Evolutionary conservation across 2,329 filamentous ascomycete species (phyloP), one percentile per base, ranked within the genome.

Genomic region (Chrysoporthe cubensis): DNA sequence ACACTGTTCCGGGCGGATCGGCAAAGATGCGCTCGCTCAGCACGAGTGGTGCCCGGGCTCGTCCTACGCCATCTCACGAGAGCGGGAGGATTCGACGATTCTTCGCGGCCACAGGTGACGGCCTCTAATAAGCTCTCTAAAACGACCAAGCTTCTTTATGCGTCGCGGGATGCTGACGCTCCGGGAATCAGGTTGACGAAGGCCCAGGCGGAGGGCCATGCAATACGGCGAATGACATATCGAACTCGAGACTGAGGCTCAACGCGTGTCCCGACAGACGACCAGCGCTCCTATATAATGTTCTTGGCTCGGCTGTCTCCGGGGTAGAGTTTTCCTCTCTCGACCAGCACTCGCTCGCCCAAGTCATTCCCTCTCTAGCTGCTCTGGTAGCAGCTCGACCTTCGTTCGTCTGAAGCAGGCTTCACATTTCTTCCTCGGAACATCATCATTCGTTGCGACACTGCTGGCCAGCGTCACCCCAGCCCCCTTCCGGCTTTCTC

Each of bases 341-440:
- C 34, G 40, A 57, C 54, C 54, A 57, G 54, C 54, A 40, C 54
- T 57, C 54, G 54, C 54, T 57, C 54, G 32, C 18, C 34, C 34
- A 37, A 40, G 32, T 21, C 54, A 37, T 57, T 40, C 34, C 18
- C 16, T 57, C 54, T 16, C 34, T 18, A 57, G 18, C 16, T 57
- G 54, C 54, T 57, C 54, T 40, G 54, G 54, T 57, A 57, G 54
- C 54, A 57, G 18, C 34, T 18, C 34, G 18, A 34, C 9, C 34
- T 21, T 21, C 6, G 14, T 46, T 46, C 18, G 13, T 46, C 7
- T n/a, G 54, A 57, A 57, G 54, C 54, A 57, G 54, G 54, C 54
- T 57, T 57, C 54, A 40, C 5, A 9, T 57, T 57, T 40, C 16
- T 21, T 2, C 16, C 32, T 56, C 21, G 6, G 6, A 5, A 13